Conservation (phyloP, 345 rosid species). For the Kernera saxatilis region DNA sequence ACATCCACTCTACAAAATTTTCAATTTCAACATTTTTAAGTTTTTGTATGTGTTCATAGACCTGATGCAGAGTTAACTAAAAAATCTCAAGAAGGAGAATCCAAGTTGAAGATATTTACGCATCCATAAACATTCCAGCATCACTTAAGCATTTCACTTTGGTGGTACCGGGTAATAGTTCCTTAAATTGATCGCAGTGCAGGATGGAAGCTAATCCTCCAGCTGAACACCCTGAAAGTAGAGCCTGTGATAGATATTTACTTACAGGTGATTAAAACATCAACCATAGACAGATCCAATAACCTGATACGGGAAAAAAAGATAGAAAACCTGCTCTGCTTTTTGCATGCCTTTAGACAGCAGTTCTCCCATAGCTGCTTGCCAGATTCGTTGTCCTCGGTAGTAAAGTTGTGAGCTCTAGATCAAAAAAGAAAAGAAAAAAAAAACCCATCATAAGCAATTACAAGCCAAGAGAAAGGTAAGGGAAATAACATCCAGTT, state of each 20-base stretch:
- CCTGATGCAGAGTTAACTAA: not conserved
- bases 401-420: constrained; percentile 53
- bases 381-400: constrained; percentile 87
- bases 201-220: constrained; percentile 84
- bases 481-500: not conserved
- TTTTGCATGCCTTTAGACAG: constrained; percentile 66
- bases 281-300: not conserved
- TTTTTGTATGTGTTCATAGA: not conserved
- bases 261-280: not conserved
- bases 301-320: not conserved
- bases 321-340: constrained; percentile 57
- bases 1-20: constrained; percentile 66
- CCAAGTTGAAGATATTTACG: constrained; percentile 35
- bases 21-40: constrained; percentile 4
- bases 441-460: not conserved
- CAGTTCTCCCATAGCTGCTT: constrained; percentile 60
- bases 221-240: constrained; percentile 97
- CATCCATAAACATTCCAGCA: constrained; percentile 89
- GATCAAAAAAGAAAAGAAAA: not conserved
- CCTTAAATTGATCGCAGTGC: constrained; percentile 73
- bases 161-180: constrained; percentile 44
- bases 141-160: constrained; percentile 91
- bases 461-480: not conserved
- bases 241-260: constrained; percentile 44
- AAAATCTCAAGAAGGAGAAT: not conserved